Base-by-base conservation (phyloP, 169 alveolate genomes). In the Cryptosporidium muris region DNA sequence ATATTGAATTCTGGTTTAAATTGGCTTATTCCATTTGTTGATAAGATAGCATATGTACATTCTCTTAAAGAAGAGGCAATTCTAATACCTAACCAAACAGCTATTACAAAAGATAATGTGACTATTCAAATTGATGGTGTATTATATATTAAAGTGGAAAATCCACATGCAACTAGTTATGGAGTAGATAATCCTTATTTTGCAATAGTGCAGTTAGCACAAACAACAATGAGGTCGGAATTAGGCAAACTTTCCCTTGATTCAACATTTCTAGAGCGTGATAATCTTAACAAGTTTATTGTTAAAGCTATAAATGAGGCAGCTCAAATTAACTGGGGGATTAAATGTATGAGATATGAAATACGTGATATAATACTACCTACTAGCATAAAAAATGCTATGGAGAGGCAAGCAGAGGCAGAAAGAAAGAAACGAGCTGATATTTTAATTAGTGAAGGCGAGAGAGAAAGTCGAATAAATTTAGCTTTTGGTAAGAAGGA, bases 161-260 rank as follows among this genome's bases (percentile, higher is more conserved):
- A 92, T 64, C 95, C 95, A 25, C 92, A 94, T 64, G 90, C 91
- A 89, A 96, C 98, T 9, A 95, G 98, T 2, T 97, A 97, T 80
- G 98, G 98, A 16, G 97, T 96, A 42, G 96, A 94, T 51, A 94
- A 94, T 68, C 98, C 98, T n/a, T 88, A 93, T 43, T 89, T 88
- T 80, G 98, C 99, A 3, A 94, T 97, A 62, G 95, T 94, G 34
- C 97, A 94, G 64, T 89, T 97, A 66, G 99, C 98, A 4, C 95
- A 97, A 88, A 95, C 98, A n/a, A 94, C 98, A 12, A 96, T 96
- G 98, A 91, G 99, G 65, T 93, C 98, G 45, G 98, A 97, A 67
- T 91, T 97, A 64, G 99, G 99, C 25, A 96, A 96, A 81, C 92
- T 96, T n/a, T 94, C 98, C 3, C 91, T 97, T 51, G 98, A 96